A percentile compares a stretch with the other conserved stretches of the same genome.
Conservation (phyloP, 352 stramenopile species). For the Hyaloperonospora arabidopsidis region DNA sequence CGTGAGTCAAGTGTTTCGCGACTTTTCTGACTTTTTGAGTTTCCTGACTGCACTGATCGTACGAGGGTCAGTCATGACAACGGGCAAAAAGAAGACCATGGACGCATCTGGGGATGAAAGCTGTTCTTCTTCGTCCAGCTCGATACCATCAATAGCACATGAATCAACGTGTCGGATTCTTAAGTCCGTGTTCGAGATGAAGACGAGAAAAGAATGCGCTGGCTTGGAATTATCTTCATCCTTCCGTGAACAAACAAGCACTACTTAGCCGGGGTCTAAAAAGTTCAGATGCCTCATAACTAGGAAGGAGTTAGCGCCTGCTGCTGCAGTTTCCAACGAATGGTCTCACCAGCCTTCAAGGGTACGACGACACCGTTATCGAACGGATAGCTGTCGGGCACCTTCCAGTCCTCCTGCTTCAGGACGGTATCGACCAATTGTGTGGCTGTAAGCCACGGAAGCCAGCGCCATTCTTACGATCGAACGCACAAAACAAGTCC, state of each 20-base stretch:
- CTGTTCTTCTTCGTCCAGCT: conserved; percentile 2
- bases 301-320: conserved; percentile 4
- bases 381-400: conserved; percentile 89
- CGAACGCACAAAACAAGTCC: conserved; percentile 92
- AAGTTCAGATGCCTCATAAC: background rate
- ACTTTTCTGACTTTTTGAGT: conserved; percentile 79
- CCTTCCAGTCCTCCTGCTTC: conserved; percentile 84
- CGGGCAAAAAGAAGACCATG: conserved; percentile 36
- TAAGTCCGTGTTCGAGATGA: conserved; percentile 60
- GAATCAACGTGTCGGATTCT: conserved; percentile 47
- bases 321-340: conserved; percentile 82
- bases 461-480: conserved; percentile 89
- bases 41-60: conserved; percentile 77
- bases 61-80: conserved; percentile 63
- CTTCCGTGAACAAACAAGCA: conserved; percentile 13
- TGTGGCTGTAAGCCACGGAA: conserved; percentile 95
- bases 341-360: conserved; percentile 87
- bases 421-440: conserved; percentile 86
- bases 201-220: conserved; percentile 39
- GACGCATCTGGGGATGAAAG: conserved; percentile 3
- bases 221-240: conserved; percentile 34
- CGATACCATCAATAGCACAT: conserved; percentile 6
- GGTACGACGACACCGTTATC: conserved; percentile 83
- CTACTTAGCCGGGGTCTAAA: conserved; percentile 16
- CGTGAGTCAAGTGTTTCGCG: conserved; percentile 73